Evolutionary conservation across 257 asterid species (phyloP), one percentile per base, ranked within the genome.

Genomic region (Salvia hispanica): DNA sequence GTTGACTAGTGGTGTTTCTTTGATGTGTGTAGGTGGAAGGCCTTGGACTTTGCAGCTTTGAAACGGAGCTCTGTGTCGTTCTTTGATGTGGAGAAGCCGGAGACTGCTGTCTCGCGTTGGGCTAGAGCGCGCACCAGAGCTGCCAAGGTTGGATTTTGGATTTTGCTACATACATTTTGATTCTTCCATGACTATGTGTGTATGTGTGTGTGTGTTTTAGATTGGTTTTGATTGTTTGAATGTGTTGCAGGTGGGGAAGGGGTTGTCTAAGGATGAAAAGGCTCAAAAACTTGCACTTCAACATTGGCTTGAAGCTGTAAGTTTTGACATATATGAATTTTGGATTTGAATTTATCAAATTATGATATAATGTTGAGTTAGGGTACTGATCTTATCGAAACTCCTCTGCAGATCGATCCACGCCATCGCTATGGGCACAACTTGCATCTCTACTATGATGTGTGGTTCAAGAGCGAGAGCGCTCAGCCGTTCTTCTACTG

Each of bases 231-330:
- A 72, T 2, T 3, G 55, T 58, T 57, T 65, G 76, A 18, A 61
- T 74, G 47, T 21, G 31, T 16, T 74, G 69, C 87, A 88, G 96
- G 97, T 93, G 13, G 98, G 98, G 13, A 93, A 93, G 77, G 98
- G 98, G 34, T 77, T 93, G 82, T 93, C 97, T 11, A 93, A 93
- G 69, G 93, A 93, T 68, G 98, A 90, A 52, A 93, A 93, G 66
- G 98, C 98, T 67, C 97, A 88, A 61, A 88, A 93, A 73, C 77
- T 91, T 48, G 98, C 98, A 6, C 82, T 91, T 16, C 98, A 85
- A 55, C 96, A 91, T 77, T 91, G 99, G 99, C 90, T 93, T 64
- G 99, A 93, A 85, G 99, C 97, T 9, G 99, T 93, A 84, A 82
- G 96, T 75, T 57, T 55, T 68, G 34, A 31, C 16, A 15, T 44